These are phyloP conservation scores for Chalciporus chontae DNA, from an alignment of 768 basidiomycete species.

Conservation along the genomic window DNA sequence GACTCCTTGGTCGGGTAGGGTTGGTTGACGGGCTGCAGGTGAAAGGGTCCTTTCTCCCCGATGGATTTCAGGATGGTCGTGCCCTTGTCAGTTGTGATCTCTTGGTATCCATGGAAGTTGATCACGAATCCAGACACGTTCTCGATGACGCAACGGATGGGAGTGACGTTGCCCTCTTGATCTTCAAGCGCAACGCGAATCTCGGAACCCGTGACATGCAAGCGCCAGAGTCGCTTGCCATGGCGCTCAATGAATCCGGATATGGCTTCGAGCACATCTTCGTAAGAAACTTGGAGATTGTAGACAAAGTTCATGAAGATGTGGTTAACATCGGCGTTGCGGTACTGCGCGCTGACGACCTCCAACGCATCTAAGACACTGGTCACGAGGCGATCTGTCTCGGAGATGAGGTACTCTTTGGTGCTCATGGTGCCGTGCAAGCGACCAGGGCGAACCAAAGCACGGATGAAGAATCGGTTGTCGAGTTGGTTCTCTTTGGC, in stretches of 20 bases:
- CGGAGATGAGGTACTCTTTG: slow-evolving; percentile 97
- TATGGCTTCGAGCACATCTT: slow-evolving; percentile 94
- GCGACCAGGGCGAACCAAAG: slow-evolving; percentile 92
- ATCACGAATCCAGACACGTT: slow-evolving; percentile 99
- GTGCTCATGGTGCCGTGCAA: slow-evolving; percentile 89
- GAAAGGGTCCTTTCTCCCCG: slow-evolving; percentile 94
- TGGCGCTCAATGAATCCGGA: slow-evolving; percentile 99
- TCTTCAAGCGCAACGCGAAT: slow-evolving; percentile 95
- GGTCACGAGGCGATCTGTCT: slow-evolving; percentile 95
- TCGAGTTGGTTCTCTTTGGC: slow-evolving; percentile 97
- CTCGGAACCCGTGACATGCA: slow-evolving; percentile 97
- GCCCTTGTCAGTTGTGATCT: slow-evolving; percentile 94
- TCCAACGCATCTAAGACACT: slow-evolving; percentile 93
- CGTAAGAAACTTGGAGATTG: slow-evolving; percentile 91
- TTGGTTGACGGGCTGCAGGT: slow-evolving; percentile 91
- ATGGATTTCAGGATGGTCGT: slow-evolving; percentile 96
- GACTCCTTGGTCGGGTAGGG: slow-evolving; percentile 97
- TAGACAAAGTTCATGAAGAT: slow-evolving; percentile 99
- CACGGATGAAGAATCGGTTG: slow-evolving; percentile 96
- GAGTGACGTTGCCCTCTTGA: slow-evolving; percentile 89
- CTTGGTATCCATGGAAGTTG: slow-evolving; percentile 97
- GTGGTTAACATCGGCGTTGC: slow-evolving; percentile 96
- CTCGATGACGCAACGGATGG: slow-evolving; percentile 97
- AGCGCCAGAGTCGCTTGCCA: slow-evolving; percentile 95
- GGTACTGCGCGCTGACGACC: slow-evolving; percentile 84